phyloP scores from a whole-genome alignment of 345 rosid species.

The Eucalyptus curtisii region DNA sequence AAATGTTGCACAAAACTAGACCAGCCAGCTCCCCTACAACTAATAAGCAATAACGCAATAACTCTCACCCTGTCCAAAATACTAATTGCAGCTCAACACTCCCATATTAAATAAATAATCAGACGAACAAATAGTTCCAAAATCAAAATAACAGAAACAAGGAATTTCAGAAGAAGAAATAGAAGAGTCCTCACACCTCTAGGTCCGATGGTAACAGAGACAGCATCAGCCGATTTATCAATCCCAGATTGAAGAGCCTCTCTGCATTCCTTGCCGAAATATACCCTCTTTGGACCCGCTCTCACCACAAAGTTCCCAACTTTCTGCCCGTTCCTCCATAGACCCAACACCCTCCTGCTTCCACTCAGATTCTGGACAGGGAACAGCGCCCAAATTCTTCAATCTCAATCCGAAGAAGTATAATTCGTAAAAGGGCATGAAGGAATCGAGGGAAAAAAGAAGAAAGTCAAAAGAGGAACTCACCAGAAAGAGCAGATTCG shows the following conservation, averaged over 20 bases:
- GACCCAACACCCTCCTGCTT: no score
- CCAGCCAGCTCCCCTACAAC: no score
- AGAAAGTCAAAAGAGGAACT: not conserved
- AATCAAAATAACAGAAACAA: conserved; percentile 4
- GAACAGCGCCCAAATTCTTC: no score
- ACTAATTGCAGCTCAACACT: no score
- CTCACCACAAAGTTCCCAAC: conserved; percentile 9
- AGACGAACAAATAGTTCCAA: conserved; percentile 15
- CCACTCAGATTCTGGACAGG: no score
- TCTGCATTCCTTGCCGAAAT: conserved; percentile 57
- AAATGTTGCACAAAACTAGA: no score
- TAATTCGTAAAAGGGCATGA: no score
- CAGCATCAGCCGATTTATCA: conserved; percentile 80
- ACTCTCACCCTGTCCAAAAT: no score
- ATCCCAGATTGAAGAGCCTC: conserved; percentile 65
- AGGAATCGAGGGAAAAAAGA: not conserved
- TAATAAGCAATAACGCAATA: no score
- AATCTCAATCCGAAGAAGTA: no score
- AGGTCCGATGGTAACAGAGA: conserved; percentile 77
- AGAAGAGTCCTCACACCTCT: conserved; percentile 19
- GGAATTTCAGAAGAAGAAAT: not conserved
- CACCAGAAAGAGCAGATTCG: not conserved
- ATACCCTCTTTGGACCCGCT: conserved; percentile 52
- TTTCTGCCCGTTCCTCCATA: no score
- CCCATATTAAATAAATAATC: no score